These are phyloP conservation scores for Penicillium turbatum DNA, from an alignment of 495 filamentous ascomycete genomes.

Conservation along the genomic window DNA sequence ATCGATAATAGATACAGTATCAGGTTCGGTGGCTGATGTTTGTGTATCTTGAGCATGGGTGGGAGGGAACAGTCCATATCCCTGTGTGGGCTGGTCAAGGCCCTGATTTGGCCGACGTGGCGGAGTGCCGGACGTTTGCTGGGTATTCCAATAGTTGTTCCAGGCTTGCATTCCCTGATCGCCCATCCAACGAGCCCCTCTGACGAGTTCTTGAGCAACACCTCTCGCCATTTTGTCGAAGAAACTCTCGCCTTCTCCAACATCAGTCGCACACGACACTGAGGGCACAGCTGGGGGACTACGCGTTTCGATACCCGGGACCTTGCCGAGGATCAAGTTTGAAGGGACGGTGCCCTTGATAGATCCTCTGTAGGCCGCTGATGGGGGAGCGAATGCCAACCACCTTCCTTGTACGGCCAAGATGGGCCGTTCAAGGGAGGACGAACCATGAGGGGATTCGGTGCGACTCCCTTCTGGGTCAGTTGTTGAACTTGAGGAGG, in stretches of 20 bases:
- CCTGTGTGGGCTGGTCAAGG: constrained; percentile 27
- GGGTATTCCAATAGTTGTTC: constrained; percentile 83
- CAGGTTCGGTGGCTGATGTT: constrained; percentile 57
- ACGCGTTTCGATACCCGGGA: constrained; percentile 63
- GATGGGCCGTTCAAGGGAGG: constrained; percentile 56
- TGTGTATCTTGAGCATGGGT: constrained; percentile 61
- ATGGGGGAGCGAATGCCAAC: constrained; percentile 79
- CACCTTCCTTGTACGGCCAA: constrained; percentile 73
- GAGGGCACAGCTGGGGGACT: constrained; percentile 72
- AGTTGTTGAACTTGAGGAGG: constrained; percentile 48
- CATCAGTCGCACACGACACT: constrained; percentile 68
- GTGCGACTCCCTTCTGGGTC: constrained; percentile 51
- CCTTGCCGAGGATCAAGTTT: constrained; percentile 44
- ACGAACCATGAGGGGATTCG: constrained; percentile 43
- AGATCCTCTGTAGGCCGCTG: constrained; percentile 61
- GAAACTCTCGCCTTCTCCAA: constrained; percentile 72
- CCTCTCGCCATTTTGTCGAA: constrained; percentile 82
- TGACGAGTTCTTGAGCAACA: constrained; percentile 86
- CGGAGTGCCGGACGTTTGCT: constrained; percentile 33
- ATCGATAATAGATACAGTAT: constrained; percentile 81
- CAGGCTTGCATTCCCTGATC: constrained; percentile 82
- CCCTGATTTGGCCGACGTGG: constrained; percentile 26
- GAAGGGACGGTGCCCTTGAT: constrained; percentile 55
- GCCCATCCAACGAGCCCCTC: constrained; percentile 79
- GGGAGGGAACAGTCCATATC: constrained; percentile 59